These are phyloP conservation scores for Naganishia antarctica DNA, from an alignment of 768 basidiomycete genomes.

Conservation along the genomic window DNA sequence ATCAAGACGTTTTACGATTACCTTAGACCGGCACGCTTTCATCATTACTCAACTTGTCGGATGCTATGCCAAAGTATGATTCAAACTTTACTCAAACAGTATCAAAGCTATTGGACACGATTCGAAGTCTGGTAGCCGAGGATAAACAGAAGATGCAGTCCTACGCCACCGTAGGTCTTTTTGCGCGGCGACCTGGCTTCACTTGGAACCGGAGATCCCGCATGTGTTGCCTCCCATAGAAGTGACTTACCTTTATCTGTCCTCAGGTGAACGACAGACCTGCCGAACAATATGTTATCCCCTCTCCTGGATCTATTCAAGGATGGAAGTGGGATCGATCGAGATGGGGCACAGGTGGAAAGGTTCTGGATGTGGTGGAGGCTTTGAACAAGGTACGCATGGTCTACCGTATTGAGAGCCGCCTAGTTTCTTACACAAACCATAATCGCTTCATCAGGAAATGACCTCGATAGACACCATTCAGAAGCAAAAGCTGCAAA, in stretches of 20 bases:
- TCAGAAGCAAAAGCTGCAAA: conserved; percentile 83
- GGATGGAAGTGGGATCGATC: conserved; percentile 90
- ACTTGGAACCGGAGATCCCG: too few relatives aligned
- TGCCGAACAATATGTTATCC: conserved; percentile 72
- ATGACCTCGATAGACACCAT: conserved; percentile 89
- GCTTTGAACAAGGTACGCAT: conserved; percentile 71
- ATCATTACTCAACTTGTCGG: conserved; percentile 77
- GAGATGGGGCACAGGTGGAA: conserved; percentile 76
- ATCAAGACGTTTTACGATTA: background rate
- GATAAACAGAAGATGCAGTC: conserved; percentile 51
- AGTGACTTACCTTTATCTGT: conserved; percentile 13
- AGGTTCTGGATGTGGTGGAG: conserved; percentile 79
- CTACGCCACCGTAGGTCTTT: background rate
- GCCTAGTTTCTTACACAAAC: too few relatives aligned
- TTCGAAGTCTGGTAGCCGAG: conserved; percentile 83
- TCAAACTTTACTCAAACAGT: conserved; percentile 76
- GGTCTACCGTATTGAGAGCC: too few relatives aligned
- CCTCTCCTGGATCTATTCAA: conserved; percentile 34
- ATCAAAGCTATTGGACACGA: conserved; percentile 88
- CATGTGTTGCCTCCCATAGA: background rate
- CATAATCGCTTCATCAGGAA: conserved; percentile 60
- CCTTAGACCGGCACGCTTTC: conserved; percentile 84
- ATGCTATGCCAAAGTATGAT: conserved; percentile 89
- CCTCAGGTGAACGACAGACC: conserved; percentile 74
- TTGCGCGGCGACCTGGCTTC: background rate